A percentile compares a stretch with the other conserved stretches of the same genome.
Evolutionary conservation across 2,329 filamentous ascomycete genomes (phyloP).

Genomic region (Fusarium coicis): DNA sequence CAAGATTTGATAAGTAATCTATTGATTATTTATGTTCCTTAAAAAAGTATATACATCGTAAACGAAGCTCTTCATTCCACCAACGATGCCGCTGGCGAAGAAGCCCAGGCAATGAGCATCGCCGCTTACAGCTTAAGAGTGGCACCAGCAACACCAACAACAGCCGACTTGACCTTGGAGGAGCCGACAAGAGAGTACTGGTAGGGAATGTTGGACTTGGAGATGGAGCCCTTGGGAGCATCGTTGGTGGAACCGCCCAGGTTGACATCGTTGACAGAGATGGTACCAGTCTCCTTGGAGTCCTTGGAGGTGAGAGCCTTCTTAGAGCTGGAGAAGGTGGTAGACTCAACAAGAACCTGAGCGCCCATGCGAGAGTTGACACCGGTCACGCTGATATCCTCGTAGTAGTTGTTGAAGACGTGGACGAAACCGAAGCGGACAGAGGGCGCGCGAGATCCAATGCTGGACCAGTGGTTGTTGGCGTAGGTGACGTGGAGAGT

Average conservation of each 20-base stretch:
- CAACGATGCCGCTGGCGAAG: not conserved
- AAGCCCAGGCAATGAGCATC: not conserved
- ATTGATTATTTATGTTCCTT: conserved; percentile 9
- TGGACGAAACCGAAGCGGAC: conserved; percentile 75
- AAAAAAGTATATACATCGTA: conserved; percentile 21
- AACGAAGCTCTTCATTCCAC: conserved; percentile 2
- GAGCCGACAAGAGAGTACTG: conserved; percentile 58
- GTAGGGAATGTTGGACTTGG: conserved; percentile 64
- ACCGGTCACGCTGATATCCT: conserved; percentile 54
- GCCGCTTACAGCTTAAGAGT: conserved; percentile 49
- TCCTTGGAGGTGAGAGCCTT: conserved; percentile 53
- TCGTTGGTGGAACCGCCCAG: conserved; percentile 52
- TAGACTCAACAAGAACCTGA: conserved; percentile 69
- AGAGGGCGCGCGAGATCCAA: conserved; percentile 71
- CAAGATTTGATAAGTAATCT: not conserved
- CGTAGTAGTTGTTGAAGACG: conserved; percentile 65
- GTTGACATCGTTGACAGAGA: conserved; percentile 54
- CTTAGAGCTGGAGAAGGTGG: conserved; percentile 57
- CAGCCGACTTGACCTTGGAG: conserved; percentile 56
- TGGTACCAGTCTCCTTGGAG: conserved; percentile 55
- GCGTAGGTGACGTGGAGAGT: conserved; percentile 72
- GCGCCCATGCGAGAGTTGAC: conserved; percentile 68
- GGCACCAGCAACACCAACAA: conserved; percentile 54
- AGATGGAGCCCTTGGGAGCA: conserved; percentile 63
- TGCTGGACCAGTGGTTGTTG: conserved; percentile 73